Conservation (phyloP, 192 early-diverging fungal genomes). For the Backusella tuberculispora region DNA sequence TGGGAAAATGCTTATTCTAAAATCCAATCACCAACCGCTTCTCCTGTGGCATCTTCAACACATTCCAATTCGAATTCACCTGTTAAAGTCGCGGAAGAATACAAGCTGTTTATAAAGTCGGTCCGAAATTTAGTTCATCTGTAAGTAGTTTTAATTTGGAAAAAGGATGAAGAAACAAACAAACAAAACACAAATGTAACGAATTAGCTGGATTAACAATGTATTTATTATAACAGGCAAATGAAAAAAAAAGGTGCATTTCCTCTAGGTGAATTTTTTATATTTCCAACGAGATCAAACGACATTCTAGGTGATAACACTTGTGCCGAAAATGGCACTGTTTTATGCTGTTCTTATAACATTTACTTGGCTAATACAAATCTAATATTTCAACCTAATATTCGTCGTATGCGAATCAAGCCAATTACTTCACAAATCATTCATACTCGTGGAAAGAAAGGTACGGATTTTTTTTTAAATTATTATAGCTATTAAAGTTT, state of each 20-base stretch:
- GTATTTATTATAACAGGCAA: conserved; percentile 8
- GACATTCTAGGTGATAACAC: neutral
- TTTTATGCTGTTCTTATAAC: conserved; percentile 37
- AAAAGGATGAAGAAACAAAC: neutral
- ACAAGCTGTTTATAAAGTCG: conserved; percentile 37
- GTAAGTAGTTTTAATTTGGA: too few species aligned
- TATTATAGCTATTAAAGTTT: too few species aligned
- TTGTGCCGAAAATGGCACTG: neutral
- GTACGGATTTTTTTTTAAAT: neutral
- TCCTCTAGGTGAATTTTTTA: conserved; percentile 38
- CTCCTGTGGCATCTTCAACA: conserved; percentile 22
- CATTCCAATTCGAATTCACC: conserved; percentile 23
- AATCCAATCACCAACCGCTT: conserved; percentile 27
- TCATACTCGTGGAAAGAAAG: neutral
- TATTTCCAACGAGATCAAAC: conserved; percentile 16
- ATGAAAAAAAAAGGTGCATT: conserved; percentile 33
- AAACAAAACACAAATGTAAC: neutral
- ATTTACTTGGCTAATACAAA: conserved; percentile 39
- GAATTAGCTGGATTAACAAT: neutral
- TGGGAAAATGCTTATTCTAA: conserved; percentile 39
- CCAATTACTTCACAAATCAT: conserved; percentile 9
- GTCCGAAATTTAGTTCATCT: conserved; percentile 31
- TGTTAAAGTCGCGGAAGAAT: conserved; percentile 34
- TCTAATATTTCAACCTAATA: conserved; percentile 36
- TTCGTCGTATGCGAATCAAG: conserved; percentile 28